A percentile compares a stretch with the other conserved stretches of the same genome.
Conservation (phyloP, 768 basidiomycete genomes). For the Pholiota microspora region DNA sequence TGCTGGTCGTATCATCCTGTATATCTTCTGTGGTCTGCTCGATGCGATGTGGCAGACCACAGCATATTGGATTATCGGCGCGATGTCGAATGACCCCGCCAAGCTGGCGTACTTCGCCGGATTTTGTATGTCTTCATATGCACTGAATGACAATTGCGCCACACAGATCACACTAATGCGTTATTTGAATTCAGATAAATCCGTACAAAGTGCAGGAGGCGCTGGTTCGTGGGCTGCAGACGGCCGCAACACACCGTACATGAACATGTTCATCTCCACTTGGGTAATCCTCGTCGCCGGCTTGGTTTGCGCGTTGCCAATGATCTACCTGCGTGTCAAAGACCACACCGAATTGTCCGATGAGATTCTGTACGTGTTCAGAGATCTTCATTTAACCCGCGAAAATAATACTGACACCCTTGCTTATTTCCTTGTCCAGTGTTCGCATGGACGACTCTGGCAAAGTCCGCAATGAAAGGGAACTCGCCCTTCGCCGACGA, state of each 20-base stretch:
- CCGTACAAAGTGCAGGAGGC: slow-evolving; percentile 73
- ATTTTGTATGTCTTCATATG: slow-evolving; percentile 73
- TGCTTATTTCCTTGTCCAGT: slow-evolving; percentile 19
- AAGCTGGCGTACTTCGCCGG: slow-evolving; percentile 81
- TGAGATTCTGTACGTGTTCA: slow-evolving; percentile 48
- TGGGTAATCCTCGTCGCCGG: slow-evolving; percentile 71
- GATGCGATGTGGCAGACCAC: slow-evolving; percentile 88
- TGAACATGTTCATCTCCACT: slow-evolving; percentile 72
- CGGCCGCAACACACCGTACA: slow-evolving; percentile 59
- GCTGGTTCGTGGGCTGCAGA: slow-evolving; percentile 75
- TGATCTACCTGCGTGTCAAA: slow-evolving; percentile 71
- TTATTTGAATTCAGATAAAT: slow-evolving; percentile 33
- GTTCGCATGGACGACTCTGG: slow-evolving; percentile 44
- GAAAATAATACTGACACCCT: neutral
- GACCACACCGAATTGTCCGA: slow-evolving; percentile 54
- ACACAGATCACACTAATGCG: neutral
- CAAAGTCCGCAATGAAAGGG: slow-evolving; percentile 19
- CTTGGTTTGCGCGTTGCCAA: slow-evolving; percentile 65
- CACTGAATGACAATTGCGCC: too few relatives aligned
- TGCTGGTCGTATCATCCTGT: slow-evolving; percentile 55
- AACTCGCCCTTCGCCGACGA: neutral
- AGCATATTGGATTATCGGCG: slow-evolving; percentile 81
- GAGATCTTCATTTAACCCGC: too few relatives aligned
- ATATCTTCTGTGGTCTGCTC: slow-evolving; percentile 70
- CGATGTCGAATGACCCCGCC: slow-evolving; percentile 79